Evolutionary conservation across 208 protist species (phyloP), one percentile per base, ranked within the genome.

Genomic region (Acanthamoeba quina): DNA sequence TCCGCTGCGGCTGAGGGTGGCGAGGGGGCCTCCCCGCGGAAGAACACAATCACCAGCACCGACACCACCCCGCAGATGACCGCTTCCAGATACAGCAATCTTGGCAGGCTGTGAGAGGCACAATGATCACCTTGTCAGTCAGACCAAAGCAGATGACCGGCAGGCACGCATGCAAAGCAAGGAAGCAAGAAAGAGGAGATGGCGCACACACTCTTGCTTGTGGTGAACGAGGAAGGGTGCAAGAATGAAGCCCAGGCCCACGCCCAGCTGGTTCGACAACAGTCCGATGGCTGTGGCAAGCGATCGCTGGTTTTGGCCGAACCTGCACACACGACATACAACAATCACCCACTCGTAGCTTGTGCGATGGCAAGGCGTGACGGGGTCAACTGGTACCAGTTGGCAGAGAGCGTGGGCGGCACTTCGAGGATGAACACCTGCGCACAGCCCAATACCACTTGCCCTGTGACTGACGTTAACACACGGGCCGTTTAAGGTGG

Each of bases 401-500:
- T 90, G 82, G 82, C 82, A 11, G 82, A 62, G 24, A 90, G 49
- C 82, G 44, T 70, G n/a, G 82, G 58, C 31, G 49, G 82, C 49
- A 70, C 56, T 41, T 90, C 58, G 26, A 90, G 47, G 37, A 90
- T 68, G 82, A 90, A 90, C 2, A 70, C 34, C 41, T 90, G 82
- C 1, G 56, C 82, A 29, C 49, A 70, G 21, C 56, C 82, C 19
- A 70, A 29, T 31, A 90, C 58, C 54, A 68, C 24, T 47, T 90
- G 82, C 6, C 58, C 44, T 88, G 21, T 5, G 7, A 2, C 11
- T 9, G 62, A 1, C 3, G n/a, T 64, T 2, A 64, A 15, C 2
- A 64, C 19, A 68, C 24, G 62, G 34, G 19, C 62, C 9, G 15
- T 10, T 2, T 56, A 5, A 56, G 52, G 52, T 17, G 1, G 13